Base-by-base conservation (phyloP, 805 yeast genomes). In the Metschnikowia dekortorum region DNA sequence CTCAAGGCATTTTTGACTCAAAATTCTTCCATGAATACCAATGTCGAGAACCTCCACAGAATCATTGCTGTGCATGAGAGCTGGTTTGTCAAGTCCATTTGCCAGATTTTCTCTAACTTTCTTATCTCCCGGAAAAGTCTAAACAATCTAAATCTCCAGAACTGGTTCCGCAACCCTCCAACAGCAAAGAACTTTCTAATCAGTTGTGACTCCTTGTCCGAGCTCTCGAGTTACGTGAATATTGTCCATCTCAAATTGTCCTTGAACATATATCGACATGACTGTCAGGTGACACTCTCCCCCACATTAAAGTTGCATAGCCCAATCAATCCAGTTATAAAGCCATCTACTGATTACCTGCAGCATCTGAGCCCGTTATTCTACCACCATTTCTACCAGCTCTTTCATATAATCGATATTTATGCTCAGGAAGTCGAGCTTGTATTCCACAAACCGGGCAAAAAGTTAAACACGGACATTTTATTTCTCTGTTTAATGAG, bases 21-120 rank as follows among this genome's bases (percentile, higher is more conserved):
- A 14, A 58, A 52, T 48, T 59, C 66, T n/a, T 74, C 73, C 5
- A 67, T 77, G 42, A 78, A 79, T 50, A 79, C 81, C 52, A 76
- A 78, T 47, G 73, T 79, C 38, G 56, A 61, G 30, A 69, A 69
- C 49, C 67, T 92, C 40, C 69, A 71, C 46, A 84, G 82, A 60
- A 73, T 89, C 2, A 86, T 84, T 55, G 78, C 91, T 31, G 96
- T 92, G 2, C 97, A 92, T 67, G 97, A 91, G 57, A 85, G 87
- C 43, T 90, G 97, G 94, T 80, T 91, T 68, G 80, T 89, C 29
- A 81, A 89, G 58, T 84, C 96, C 0, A 78, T 89, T 35, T 79
- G 86, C 13, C 90, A 87, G 48, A 77, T 89, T 26, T 70, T 88
- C 52, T 75, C 83, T 49, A 86, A 84, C 60, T 83, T 87, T 48